Evolutionary conservation across 495 filamentous ascomycete species (phyloP).

Genomic region (Friedmanniomyces simplex): DNA sequence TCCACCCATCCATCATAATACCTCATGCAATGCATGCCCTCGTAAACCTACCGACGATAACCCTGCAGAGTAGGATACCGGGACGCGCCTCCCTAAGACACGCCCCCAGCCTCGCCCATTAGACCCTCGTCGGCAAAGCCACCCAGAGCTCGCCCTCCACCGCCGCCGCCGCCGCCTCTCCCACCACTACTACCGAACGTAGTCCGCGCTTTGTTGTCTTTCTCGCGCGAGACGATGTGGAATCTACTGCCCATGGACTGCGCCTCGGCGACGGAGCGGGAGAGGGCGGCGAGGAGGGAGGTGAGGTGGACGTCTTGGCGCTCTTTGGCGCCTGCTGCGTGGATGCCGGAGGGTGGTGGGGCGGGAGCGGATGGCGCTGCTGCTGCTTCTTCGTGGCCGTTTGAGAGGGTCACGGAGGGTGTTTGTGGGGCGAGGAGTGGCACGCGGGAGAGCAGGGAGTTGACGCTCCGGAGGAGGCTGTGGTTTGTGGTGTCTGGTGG

Average conservation of each 20-base stretch:
- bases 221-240: conserved; percentile 46
- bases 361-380: not conserved
- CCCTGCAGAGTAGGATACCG: not conserved
- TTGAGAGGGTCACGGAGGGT: conserved; percentile 8
- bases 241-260: conserved; percentile 65
- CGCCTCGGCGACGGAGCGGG: conserved; percentile 54
- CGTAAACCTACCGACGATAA: not conserved
- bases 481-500: conserved; percentile 30
- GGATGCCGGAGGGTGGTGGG: not conserved
- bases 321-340: conserved; percentile 19
- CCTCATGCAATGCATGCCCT: not conserved
- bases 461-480: conserved; percentile 48
- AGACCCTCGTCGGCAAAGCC: not conserved
- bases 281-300: conserved; percentile 56
- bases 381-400: conserved; percentile 13
- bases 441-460: conserved; percentile 44
- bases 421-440: conserved; percentile 40
- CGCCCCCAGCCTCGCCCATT: not conserved
- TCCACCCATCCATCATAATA: not conserved
- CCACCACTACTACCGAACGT: conserved; percentile 3
- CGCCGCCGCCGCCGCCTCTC: not conserved
- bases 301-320: conserved; percentile 58
- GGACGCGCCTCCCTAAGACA: not conserved
- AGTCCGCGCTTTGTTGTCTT: conserved; percentile 15
- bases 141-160: not conserved